Evolutionary conservation across 352 stramenopile genomes (phyloP), one percentile per base, ranked within the genome.

Genomic region (Aphanomyces stellatus): DNA sequence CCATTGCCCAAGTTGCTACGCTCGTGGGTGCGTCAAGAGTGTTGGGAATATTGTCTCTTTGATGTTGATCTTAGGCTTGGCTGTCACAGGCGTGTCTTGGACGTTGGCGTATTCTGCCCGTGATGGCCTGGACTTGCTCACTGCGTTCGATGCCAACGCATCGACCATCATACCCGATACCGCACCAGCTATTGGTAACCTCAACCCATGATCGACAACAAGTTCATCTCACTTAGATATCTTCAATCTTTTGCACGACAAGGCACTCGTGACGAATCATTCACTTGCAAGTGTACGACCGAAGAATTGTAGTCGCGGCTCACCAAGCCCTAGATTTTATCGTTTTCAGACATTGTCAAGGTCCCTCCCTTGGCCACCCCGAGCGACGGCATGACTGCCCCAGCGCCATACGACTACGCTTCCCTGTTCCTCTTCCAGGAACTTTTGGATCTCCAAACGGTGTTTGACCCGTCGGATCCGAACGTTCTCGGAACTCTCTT

Each of bases 311-410:
- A n/a, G n/a, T n/a, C n/a, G n/a, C n/a, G n/a, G n/a, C n/a, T n/a
- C n/a, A n/a, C n/a, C n/a, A n/a, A n/a, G n/a, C n/a, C n/a, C 10
- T 65, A 65, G 59, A 8, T 65, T 19, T 35, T 65, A 6, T 1
- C 30, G n/a, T 88, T 88, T 62, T 72, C 75, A 1, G 82, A 90
- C 22, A 81, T 79, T 4, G 73, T 91, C 19, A 81, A 74, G 0
- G 74, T 88, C 27, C 82, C 81, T 8, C 81, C 82, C 1, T 71
- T 88, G 31, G 78, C 82, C 11, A 90, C 78, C 5, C 71, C 78
- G 24, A 51, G 55, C 2, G 72, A 73, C 4, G 77, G 86, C 61
- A 37, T 65, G 37, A 37, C n/a, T 2, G 24, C 71, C 4, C 77
- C 81, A 0, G 25, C 49, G 8, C 72, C 74, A 4, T 71, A 90